Conservation (phyloP, 225 moss, liverwort and hornwort species). For the Physcomitrellopsis africana region DNA sequence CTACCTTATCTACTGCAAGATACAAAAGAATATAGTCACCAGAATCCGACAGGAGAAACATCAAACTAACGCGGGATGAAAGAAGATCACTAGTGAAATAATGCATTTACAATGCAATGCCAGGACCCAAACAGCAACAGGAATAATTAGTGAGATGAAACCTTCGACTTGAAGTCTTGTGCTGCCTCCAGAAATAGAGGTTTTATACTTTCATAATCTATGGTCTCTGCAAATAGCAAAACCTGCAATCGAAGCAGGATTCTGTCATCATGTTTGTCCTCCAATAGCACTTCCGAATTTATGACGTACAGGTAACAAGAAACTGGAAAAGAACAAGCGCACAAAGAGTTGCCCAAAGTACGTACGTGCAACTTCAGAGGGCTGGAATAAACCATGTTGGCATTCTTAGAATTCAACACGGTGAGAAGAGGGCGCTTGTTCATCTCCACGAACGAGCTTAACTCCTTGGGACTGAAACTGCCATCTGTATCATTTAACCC, state of each 20-base stretch:
- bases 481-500: conserved; percentile 50
- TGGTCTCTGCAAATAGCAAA: conserved; percentile 66
- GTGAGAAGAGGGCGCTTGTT: conserved; percentile 83
- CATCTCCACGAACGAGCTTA: conserved; percentile 62
- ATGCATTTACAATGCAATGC: not conserved
- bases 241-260: conserved; percentile 48
- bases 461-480: conserved; percentile 41
- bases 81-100: not conserved
- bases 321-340: conserved; percentile 14
- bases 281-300: not conserved
- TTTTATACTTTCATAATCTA: conserved; percentile 57
- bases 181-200: conserved; percentile 66
- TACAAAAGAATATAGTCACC: no score
- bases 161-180: conserved; percentile 74
- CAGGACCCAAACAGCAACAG: conserved; percentile 1
- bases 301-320: not conserved
- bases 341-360: not conserved
- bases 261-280: conserved; percentile 12
- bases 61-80: not conserved
- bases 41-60: not conserved
- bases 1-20: not conserved
- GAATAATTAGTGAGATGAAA: conserved; percentile 26
- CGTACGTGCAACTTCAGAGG: conserved; percentile 80
- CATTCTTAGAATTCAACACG: conserved; percentile 60
- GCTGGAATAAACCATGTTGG: conserved; percentile 71